Percentiles rank a stretch among this genome's conserved stretches.
These are phyloP conservation scores for Aspergillus intermedius DNA, from an alignment of 2,329 filamentous ascomycete species.

Conservation along the genomic window DNA sequence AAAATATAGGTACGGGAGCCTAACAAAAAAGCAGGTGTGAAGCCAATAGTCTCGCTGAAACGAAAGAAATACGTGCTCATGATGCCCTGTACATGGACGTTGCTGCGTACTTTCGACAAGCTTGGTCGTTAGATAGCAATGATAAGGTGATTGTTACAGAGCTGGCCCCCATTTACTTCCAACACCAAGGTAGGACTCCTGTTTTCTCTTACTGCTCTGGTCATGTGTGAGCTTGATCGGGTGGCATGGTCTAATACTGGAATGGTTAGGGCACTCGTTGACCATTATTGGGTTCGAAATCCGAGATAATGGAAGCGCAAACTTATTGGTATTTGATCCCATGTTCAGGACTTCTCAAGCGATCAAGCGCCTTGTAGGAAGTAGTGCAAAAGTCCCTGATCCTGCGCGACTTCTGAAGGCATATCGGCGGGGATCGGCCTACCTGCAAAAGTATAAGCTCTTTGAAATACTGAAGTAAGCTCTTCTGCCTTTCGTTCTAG, in stretches of 20 bases:
- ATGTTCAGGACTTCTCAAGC: constrained; percentile 64
- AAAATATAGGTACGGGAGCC: background rate
- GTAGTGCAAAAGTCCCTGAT: constrained; percentile 33
- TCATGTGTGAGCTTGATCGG: too few relatives aligned
- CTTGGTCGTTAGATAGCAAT: constrained; percentile 42
- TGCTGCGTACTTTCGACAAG: constrained; percentile 65
- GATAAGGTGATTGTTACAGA: constrained; percentile 64
- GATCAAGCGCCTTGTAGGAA: constrained; percentile 54
- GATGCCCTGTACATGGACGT: constrained; percentile 60
- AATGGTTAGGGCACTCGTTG: constrained; percentile 67
- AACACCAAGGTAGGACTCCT: constrained; percentile 59
- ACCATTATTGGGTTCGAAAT: constrained; percentile 82
- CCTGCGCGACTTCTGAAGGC: constrained; percentile 56
- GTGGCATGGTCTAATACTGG: constrained; percentile 2
- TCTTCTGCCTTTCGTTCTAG: background rate
- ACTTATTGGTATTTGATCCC: constrained; percentile 82
- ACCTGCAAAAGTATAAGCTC: constrained; percentile 63
- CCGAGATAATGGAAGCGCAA: constrained; percentile 55
- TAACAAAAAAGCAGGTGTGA: constrained; percentile 44
- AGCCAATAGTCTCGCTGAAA: constrained; percentile 52
- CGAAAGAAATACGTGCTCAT: constrained; percentile 41
- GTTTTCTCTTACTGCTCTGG: background rate
- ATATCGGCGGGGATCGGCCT: constrained; percentile 64
- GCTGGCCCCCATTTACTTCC: constrained; percentile 81
- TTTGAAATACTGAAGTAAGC: constrained; percentile 71